Evolutionary conservation across 2,329 filamentous ascomycete genomes (phyloP), one percentile per base, ranked within the genome.

Genomic region (Onygenales sp.): DNA sequence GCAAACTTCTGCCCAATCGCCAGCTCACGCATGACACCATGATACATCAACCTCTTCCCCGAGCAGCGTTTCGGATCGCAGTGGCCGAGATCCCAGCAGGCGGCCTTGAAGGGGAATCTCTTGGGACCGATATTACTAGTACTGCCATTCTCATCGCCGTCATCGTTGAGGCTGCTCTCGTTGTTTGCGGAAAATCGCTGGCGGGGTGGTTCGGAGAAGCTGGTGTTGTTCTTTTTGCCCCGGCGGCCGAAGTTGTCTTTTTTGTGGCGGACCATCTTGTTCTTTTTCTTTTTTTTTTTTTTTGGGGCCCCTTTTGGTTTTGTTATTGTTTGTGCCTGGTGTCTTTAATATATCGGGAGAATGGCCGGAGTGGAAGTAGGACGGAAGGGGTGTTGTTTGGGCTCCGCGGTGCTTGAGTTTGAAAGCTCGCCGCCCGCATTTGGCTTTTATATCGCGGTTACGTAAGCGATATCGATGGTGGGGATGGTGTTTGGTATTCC

Each of bases 61-160:
- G 91, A 96, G 73, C 93, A 98, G 62, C 92, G 80, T 71, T 96
- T 97, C 7, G 92, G 89, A 66, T 98, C 93, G 76, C 93, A 98
- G 75, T 98, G 93, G 57, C 91, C 92, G 36, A 98, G 79, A 66
- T 98, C 93, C 93, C 93, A 98, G 70, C 92, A 96, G 55, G 92
- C 93, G 48, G 93, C 92, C 73, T 94, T 95, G 80, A 91, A 96
- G 21, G 73, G 67, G 39, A 72, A 73, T 50, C 68, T 69, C 54
- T 64, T 64, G 39, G 55, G 61, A 27, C 21, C 5, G 21, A 27
- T 27, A 27, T 27, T 27, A 27, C 5, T 27, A 27, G 17, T 17
- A 17, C 17, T 17, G 17, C 17, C 17, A 17, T 17, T 17, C 17
- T 27, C 5, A 27, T 69, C 66, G 52, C 75, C 69, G 56, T 74